Evolutionary conservation across 1,284 basidiomycete species (phyloP), one percentile per base, ranked within the genome.

Genomic region (Apiotrichum porosum): DNA sequence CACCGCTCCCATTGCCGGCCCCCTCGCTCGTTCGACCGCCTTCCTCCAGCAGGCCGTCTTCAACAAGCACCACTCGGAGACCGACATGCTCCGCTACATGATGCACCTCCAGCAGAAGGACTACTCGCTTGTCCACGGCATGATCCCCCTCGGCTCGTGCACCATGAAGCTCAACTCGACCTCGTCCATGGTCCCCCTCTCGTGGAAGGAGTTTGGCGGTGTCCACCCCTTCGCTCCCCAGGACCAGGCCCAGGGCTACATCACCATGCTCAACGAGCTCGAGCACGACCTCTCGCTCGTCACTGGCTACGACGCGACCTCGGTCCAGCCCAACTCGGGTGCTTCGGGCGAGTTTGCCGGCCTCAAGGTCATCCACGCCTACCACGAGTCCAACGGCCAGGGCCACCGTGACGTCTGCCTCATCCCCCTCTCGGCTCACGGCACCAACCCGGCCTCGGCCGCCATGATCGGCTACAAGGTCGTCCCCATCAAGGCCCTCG

Each of bases 91-190:
- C 42, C 88, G 92, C 38, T 97, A 97, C 76, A 89, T 98, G 69
- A 83, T 91, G 75, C 84, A 90, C 61, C 81, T 98, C 38, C 89
- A 94, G 60, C 83, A 84, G 47, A 97, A 97, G 77, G 94, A 98
- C 70, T 81, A 97, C 48, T 88, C 89, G 26, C 84, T 98, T 30
- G 86, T 88, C 6, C 93, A 98, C 69, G 84, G 89, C 33, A 97
- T 97, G 91, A 97, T 97, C 63, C 88, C 95, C 5, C 83, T 98
- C 13, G 94, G 94, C 47, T 94, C 87, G 64, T 93, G 89, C 72
- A 93, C 90, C 10, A 95, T 94, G 91, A 93, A 97, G 78, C 80
- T 97, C 56, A 97, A 97, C 77, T 91, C 88, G 66, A 94, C 90
- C 14, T 92, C 88, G 39, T 93, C 90, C 59, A 97, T 98, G 93